Conservation (phyloP, 2,329 filamentous ascomycete species). For the Aspergillus uvarum region DNA sequence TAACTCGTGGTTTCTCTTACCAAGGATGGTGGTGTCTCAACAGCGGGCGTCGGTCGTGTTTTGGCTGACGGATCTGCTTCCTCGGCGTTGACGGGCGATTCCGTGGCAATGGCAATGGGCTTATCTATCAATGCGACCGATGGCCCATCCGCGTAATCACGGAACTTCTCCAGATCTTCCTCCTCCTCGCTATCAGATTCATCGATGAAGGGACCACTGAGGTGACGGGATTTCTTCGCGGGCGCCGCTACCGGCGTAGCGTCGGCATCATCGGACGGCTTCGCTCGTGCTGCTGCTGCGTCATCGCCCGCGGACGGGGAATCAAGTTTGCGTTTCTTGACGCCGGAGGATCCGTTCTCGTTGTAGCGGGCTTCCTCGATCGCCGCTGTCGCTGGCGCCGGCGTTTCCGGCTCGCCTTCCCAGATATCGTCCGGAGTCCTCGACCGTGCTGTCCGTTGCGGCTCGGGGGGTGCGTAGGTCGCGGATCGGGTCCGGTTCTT, state of each 20-base stretch:
- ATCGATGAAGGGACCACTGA: conserved; percentile 43
- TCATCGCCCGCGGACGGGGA: conserved; percentile 2
- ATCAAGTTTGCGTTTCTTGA: conserved; percentile 38
- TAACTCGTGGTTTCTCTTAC: conserved; percentile 53
- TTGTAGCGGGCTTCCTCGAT: conserved; percentile 29
- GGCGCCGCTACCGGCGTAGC: neutral
- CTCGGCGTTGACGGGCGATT: neutral
- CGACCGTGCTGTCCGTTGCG: conserved; percentile 19
- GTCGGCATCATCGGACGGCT: neutral
- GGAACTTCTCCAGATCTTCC: conserved; percentile 38
- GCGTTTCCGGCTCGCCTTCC: conserved; percentile 29
- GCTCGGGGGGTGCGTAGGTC: neutral
- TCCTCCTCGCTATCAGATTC: conserved; percentile 57
- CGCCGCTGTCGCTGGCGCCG: conserved; percentile 6
- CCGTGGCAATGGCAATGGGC: neutral
- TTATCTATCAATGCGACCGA: neutral
- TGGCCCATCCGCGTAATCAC: conserved; percentile 19
- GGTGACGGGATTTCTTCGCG: conserved; percentile 13
- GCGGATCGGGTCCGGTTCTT: conserved; percentile 20
- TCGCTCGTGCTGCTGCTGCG: neutral
- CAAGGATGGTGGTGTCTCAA: conserved; percentile 37
- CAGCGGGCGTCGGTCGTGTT: conserved; percentile 21
- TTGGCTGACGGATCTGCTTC: neutral
- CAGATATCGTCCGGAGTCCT: conserved; percentile 37
- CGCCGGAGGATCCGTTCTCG: conserved; percentile 29